phyloP scores from a whole-genome alignment of 192 early-diverging fungal species.

The Entomortierella parvispora region DNA sequence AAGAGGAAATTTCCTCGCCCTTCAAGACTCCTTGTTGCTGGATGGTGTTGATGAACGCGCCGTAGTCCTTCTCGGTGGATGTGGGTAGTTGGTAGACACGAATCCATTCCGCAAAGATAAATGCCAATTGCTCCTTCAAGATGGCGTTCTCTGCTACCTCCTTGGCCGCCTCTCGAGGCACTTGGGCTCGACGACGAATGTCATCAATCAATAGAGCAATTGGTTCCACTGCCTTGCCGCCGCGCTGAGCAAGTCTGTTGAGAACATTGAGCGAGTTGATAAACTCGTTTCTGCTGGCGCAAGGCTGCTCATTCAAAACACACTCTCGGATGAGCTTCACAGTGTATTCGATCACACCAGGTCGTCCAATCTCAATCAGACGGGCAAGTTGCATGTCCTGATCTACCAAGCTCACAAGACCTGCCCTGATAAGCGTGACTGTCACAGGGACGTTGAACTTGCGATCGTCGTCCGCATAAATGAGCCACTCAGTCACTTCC shows the following conservation, averaged over 20 bases:
- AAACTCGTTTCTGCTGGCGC: conserved; percentile 66
- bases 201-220: conserved; percentile 64
- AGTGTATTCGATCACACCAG: conserved; percentile 80
- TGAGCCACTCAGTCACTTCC: conserved; percentile 92
- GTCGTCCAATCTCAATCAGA: conserved; percentile 81
- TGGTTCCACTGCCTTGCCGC: conserved; percentile 64
- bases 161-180: conserved; percentile 47
- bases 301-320: conserved; percentile 66
- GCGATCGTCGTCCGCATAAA: conserved; percentile 95
- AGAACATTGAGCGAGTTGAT: conserved; percentile 81
- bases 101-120: conserved; percentile 88
- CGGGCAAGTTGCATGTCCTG: conserved; percentile 91
- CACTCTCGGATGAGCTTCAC: conserved; percentile 77
- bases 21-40: conserved; percentile 81
- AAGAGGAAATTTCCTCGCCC: conserved; percentile 77
- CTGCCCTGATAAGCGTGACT: conserved; percentile 81
- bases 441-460: conserved; percentile 91
- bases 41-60: conserved; percentile 74
- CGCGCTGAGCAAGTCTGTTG: conserved; percentile 65
- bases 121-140: conserved; percentile 69
- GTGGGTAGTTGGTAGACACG: conserved; percentile 73
- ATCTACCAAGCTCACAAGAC: conserved; percentile 80
- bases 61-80: conserved; percentile 76
- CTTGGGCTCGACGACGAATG: conserved; percentile 54
- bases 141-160: conserved; percentile 61